These are phyloP conservation scores for Dalbergia cochinchinensis DNA, from an alignment of 306 rosid species.

Conservation along the genomic window DNA sequence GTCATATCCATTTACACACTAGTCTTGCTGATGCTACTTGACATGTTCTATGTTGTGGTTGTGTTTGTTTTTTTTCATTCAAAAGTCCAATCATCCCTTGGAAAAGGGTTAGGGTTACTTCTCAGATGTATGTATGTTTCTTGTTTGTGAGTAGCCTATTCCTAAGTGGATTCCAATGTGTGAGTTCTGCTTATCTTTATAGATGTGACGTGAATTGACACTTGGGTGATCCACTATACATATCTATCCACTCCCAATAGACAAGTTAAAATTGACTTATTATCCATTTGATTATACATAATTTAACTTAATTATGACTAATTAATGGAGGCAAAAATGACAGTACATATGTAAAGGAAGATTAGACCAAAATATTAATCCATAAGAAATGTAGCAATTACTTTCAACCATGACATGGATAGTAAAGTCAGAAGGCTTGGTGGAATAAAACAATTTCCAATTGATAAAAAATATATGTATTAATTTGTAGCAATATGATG, in stretches of 20 bases:
- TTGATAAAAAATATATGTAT: background rate
- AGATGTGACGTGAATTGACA: slow-evolving; percentile 63
- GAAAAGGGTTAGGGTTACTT: slow-evolving; percentile 55
- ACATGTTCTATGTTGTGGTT: slow-evolving; percentile 27
- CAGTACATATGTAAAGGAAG: slow-evolving; percentile 7
- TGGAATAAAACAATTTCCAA: background rate
- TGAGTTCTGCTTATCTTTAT: slow-evolving; percentile 52
- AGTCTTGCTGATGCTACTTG: slow-evolving; percentile 19
- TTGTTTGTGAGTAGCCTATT: slow-evolving; percentile 44
- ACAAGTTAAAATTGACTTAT: slow-evolving; percentile 38
- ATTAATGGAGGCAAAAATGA: background rate
- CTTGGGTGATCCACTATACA: slow-evolving; percentile 55
- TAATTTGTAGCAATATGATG: background rate
- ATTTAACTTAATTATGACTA: slow-evolving; percentile 3
- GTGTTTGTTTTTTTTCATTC: slow-evolving; percentile 19
- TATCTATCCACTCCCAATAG: background rate
- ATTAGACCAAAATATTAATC: background rate
- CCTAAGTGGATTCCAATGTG: slow-evolving; percentile 45
- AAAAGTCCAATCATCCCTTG: slow-evolving; percentile 40
- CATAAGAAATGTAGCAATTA: background rate
- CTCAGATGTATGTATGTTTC: slow-evolving; percentile 32
- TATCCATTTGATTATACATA: slow-evolving; percentile 22
- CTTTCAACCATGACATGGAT: background rate
- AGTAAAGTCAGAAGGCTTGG: background rate
- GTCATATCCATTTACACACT: slow-evolving; percentile 18